Conservation (phyloP, 805 yeast genomes). For the Pichia exigua region DNA sequence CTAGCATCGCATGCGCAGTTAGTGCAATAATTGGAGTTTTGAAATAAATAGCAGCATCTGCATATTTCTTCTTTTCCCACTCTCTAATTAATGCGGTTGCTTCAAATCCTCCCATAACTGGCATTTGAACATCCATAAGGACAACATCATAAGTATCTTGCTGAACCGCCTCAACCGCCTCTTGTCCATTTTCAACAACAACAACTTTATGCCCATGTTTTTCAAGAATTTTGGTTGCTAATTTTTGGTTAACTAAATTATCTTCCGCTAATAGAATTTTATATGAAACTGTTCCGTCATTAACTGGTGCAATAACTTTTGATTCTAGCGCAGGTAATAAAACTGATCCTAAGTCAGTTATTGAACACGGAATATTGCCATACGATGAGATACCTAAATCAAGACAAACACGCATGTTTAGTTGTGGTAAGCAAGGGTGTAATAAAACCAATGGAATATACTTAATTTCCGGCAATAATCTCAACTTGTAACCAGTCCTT, state of each 20-base stretch:
- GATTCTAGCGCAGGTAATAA: conserved; percentile 81
- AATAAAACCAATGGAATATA: conserved; percentile 77
- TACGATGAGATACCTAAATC: conserved; percentile 83
- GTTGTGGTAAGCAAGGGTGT: conserved; percentile 66
- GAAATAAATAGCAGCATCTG: conserved; percentile 51
- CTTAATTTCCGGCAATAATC: conserved; percentile 68
- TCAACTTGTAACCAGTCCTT: conserved; percentile 61
- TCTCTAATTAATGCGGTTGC: conserved; percentile 81
- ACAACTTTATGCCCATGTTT: conserved; percentile 79
- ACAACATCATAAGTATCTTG: conserved; percentile 68
- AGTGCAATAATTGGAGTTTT: conserved; percentile 84
- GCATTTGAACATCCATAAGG: conserved; percentile 93
- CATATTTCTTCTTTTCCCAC: conserved; percentile 80
- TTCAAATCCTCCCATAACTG: conserved; percentile 91
- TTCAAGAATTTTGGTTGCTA: conserved; percentile 78
- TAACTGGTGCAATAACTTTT: conserved; percentile 69
- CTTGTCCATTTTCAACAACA: conserved; percentile 81
- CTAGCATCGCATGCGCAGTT: conserved; percentile 92
- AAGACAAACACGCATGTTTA: conserved; percentile 73
- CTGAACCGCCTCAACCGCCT: conserved; percentile 71
- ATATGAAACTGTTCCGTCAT: conserved; percentile 70
- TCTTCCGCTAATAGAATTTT: conserved; percentile 78
- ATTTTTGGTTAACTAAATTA: conserved; percentile 77
- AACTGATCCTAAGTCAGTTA: conserved; percentile 74
- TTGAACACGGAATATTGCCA: conserved; percentile 83